A percentile compares a stretch with the other conserved stretches of the same genome.
Evolutionary conservation across 2,329 filamentous ascomycete genomes (phyloP).

Genomic region (Elsinoe australis): DNA sequence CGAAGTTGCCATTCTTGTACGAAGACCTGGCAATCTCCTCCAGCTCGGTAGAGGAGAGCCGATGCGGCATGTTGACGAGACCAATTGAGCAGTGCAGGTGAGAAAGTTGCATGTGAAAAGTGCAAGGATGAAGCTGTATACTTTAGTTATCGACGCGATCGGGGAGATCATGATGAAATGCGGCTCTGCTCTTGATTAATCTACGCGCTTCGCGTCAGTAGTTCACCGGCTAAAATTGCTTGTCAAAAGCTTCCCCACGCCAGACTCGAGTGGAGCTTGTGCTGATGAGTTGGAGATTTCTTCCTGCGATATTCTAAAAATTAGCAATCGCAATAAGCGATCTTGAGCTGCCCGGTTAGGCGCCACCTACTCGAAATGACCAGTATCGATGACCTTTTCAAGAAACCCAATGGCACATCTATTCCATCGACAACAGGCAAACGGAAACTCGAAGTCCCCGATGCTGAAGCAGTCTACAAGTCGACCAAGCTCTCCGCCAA

Average conservation of each 20-base stretch:
- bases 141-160: slow-evolving; percentile 4
- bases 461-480: slow-evolving; percentile 54
- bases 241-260: slow-evolving; percentile 14
- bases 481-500: slow-evolving; percentile 47
- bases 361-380: slow-evolving; percentile 49
- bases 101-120: background rate
- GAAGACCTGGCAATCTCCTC: slow-evolving; percentile 13
- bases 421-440: slow-evolving; percentile 33
- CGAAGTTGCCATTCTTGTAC: slow-evolving; percentile 14
- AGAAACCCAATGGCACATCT: slow-evolving; percentile 44
- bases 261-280: no score
- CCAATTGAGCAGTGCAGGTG: background rate
- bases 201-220: slow-evolving; percentile 6
- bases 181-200: slow-evolving; percentile 1
- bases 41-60: slow-evolving; percentile 7
- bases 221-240: background rate
- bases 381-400: slow-evolving; percentile 57
- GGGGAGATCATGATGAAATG: slow-evolving; percentile 6
- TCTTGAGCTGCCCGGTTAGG: no score
- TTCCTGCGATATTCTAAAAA: no score
- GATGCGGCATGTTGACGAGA: slow-evolving; percentile 5
- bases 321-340: no score
- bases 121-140: background rate
- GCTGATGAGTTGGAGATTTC: no score
- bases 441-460: slow-evolving; percentile 51